These are phyloP conservation scores for Solioccasus polychromus DNA, from an alignment of 768 basidiomycete species.

Conservation along the genomic window DNA sequence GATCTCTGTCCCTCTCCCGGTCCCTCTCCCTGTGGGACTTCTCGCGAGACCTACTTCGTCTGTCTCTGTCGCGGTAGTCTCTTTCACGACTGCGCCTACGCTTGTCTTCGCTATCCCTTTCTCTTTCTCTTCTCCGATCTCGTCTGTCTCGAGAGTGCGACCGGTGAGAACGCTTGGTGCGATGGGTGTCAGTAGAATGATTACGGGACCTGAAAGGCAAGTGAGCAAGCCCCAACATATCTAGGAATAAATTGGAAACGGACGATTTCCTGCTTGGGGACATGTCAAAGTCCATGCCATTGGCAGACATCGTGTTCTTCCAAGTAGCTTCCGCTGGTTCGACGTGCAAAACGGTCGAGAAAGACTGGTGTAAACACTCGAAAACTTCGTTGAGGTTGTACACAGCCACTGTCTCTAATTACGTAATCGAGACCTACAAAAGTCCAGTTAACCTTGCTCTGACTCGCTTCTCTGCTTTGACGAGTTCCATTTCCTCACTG, in stretches of 20 bases:
- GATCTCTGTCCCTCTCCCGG: slow-evolving; percentile 32
- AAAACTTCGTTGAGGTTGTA: slow-evolving; percentile 31
- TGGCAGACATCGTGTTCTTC: slow-evolving; percentile 41
- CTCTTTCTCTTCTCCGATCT: slow-evolving; percentile 44
- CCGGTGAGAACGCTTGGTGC: slow-evolving; percentile 67
- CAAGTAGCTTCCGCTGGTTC: slow-evolving; percentile 8
- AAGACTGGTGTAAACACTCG: slow-evolving; percentile 28
- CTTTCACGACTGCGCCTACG: slow-evolving; percentile 62
- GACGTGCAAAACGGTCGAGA: slow-evolving; percentile 8
- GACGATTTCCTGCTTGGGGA: slow-evolving; percentile 62
- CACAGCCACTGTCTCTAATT: slow-evolving; percentile 22
- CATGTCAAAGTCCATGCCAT: slow-evolving; percentile 62
- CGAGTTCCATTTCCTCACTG: slow-evolving; percentile 50
- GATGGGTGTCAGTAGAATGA: slow-evolving; percentile 74
- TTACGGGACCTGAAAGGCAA: slow-evolving; percentile 54
- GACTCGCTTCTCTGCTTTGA: slow-evolving; percentile 59
- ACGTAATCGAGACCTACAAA: slow-evolving; percentile 17
- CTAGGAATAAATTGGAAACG: slow-evolving; percentile 26
- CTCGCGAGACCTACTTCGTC: slow-evolving; percentile 48
- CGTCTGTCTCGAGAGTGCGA: slow-evolving; percentile 62
- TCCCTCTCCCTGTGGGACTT: slow-evolving; percentile 41
- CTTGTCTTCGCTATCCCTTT: slow-evolving; percentile 55
- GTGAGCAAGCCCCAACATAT: slow-evolving; percentile 1
- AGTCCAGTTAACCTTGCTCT: slow-evolving; percentile 45
- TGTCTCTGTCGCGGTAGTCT: slow-evolving; percentile 49